Conservation (phyloP, 2,329 filamentous ascomycete species). For the Atkinsonella hypoxylon region DNA sequence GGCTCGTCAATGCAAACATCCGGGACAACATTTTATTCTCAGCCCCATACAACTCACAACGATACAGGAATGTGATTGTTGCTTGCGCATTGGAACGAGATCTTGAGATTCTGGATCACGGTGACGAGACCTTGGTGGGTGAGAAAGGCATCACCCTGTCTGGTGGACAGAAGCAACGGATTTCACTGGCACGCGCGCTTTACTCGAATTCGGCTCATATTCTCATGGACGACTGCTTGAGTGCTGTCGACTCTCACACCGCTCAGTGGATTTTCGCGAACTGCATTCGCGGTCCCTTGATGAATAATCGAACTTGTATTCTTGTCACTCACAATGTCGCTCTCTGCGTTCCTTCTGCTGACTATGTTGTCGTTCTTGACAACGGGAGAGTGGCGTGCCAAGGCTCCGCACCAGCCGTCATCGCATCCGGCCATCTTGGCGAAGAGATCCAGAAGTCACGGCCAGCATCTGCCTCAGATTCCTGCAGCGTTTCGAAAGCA, state of each 20-base stretch:
- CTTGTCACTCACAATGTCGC: conserved; percentile 90
- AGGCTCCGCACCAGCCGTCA: conserved; percentile 66
- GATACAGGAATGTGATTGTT: conserved; percentile 79
- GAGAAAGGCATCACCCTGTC: conserved; percentile 97
- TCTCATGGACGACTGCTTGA: conserved; percentile 87
- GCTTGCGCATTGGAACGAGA: conserved; percentile 88
- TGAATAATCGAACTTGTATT: conserved; percentile 82
- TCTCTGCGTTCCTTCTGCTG: conserved; percentile 70
- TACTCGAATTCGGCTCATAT: conserved; percentile 90
- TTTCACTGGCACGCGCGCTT: conserved; percentile 90
- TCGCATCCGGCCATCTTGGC: conserved; percentile 76
- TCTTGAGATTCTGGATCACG: conserved; percentile 80
- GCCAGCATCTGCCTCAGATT: conserved; percentile 56
- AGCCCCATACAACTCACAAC: conserved; percentile 62
- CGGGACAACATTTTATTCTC: conserved; percentile 94
- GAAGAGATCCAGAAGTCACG: conserved; percentile 69
- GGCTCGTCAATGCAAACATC: conserved; percentile 92
- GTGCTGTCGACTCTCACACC: conserved; percentile 93
- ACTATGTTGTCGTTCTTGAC: conserved; percentile 73
- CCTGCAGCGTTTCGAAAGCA: conserved; percentile 64
- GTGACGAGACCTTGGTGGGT: conserved; percentile 86
- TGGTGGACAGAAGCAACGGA: conserved; percentile 93
- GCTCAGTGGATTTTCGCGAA: conserved; percentile 97
- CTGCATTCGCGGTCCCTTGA: conserved; percentile 79
- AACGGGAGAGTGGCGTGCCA: conserved; percentile 72